These are phyloP conservation scores for Yarrowia osloensis DNA, from an alignment of 805 yeast species.

Conservation along the genomic window DNA sequence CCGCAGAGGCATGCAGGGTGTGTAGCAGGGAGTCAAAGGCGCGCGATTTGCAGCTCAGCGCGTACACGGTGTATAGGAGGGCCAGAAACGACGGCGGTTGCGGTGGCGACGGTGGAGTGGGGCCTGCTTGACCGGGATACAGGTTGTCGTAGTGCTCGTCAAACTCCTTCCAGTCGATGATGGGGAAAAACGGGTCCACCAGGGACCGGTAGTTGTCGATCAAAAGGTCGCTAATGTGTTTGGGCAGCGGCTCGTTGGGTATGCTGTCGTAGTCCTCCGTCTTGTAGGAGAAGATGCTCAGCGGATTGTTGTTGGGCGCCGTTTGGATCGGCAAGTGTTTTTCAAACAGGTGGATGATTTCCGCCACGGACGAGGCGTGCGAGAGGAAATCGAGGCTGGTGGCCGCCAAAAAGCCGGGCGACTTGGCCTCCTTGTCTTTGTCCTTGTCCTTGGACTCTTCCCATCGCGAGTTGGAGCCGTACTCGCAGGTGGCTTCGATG, in stretches of 20 bases:
- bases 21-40: constrained; percentile 9
- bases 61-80: not conserved
- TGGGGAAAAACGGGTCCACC: constrained; percentile 20
- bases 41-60: constrained; percentile 17
- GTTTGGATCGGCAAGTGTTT: constrained; percentile 6
- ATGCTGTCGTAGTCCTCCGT: not conserved
- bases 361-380: not conserved
- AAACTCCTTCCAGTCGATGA: constrained; percentile 22
- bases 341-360: constrained; percentile 2
- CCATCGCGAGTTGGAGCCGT: constrained; percentile 24
- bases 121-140: constrained; percentile 1
- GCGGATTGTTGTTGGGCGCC: not conserved
- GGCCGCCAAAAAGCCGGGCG: not conserved
- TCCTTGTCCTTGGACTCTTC: not conserved
- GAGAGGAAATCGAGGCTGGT: not conserved
- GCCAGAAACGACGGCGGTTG: constrained; percentile 9
- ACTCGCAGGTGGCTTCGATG: constrained; percentile 17
- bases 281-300: constrained; percentile 18
- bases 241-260: constrained; percentile 6
- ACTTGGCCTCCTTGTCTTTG: not conserved
- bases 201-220: not conserved
- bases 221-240: not conserved
- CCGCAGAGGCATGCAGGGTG: constrained; percentile 10
- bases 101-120: constrained; percentile 7
- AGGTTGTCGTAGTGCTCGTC: constrained; percentile 19